Evolutionary conservation across 139 green algal species (phyloP).

Genomic region (Zygnema circumcarinatum): DNA sequence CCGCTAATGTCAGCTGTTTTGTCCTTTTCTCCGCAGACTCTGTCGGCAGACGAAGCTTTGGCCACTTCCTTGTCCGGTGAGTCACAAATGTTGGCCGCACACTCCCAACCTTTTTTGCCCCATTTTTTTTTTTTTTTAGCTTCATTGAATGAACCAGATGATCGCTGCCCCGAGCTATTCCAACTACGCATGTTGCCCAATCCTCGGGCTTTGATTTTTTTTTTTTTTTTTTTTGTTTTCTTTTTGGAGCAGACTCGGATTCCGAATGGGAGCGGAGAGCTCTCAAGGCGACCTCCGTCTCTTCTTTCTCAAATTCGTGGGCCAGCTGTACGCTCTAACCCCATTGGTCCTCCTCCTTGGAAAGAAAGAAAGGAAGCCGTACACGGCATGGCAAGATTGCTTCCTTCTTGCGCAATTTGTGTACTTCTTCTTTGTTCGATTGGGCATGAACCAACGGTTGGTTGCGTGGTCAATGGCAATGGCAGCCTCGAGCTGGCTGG

Average conservation of each 20-base stretch:
- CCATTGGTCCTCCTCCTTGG: not conserved
- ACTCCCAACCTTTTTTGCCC: no score
- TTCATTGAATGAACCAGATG: no score
- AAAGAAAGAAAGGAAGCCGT: no score
- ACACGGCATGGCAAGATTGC: no score
- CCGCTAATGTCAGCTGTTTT: not conserved
- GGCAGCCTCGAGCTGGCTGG: not conserved
- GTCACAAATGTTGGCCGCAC: not conserved
- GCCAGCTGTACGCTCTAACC: not conserved
- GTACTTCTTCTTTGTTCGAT: not conserved
- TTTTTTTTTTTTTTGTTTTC: slow-evolving; percentile 11
- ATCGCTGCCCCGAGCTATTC: not conserved
- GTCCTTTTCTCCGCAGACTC: not conserved
- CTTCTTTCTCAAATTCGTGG: not conserved
- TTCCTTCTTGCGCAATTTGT: not conserved
- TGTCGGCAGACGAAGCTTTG: not conserved
- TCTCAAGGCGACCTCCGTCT: not conserved
- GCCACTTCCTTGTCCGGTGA: no score
- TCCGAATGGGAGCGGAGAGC: not conserved
- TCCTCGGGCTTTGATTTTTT: not conserved
- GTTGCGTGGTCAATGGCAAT: no score
- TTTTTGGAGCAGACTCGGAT: not conserved
- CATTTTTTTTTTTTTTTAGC: not conserved
- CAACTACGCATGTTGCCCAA: not conserved
- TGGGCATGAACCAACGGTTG: no score